phyloP scores from a whole-genome alignment of 208 protist genomes.

The Acanthamoeba royreba region DNA sequence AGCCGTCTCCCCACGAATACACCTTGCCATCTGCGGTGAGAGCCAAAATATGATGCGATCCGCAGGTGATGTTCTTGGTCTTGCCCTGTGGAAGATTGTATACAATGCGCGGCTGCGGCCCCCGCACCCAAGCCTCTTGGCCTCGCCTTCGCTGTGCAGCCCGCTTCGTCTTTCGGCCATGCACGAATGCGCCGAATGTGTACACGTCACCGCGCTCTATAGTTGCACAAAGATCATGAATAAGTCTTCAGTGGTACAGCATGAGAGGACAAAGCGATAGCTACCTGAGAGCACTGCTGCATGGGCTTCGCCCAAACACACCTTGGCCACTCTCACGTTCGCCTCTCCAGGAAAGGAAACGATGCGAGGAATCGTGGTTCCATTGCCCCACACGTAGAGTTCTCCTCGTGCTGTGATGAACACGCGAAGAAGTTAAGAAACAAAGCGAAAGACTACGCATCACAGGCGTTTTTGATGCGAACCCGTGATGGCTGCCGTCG shows the following conservation, averaged over 20 bases:
- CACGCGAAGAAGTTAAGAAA: too few relatives aligned
- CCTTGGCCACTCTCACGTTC: background rate
- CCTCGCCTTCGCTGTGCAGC: background rate
- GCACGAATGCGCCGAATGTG: constrained; percentile 1
- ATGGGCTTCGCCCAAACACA: background rate
- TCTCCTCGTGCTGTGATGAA: background rate
- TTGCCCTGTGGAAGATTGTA: background rate
- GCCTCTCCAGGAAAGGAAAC: constrained; percentile 6
- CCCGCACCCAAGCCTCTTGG: background rate
- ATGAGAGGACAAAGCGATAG: too few relatives aligned
- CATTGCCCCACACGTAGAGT: background rate
- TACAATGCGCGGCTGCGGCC: constrained; percentile 11
- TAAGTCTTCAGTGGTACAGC: background rate
- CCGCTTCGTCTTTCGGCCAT: constrained; percentile 13
- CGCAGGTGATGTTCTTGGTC: background rate
- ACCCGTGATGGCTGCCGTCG: background rate
- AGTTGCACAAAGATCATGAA: background rate
- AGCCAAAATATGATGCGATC: constrained; percentile 3
- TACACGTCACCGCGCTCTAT: constrained; percentile 8
- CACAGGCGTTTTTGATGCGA: too few relatives aligned
- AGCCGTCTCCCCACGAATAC: constrained; percentile 31
- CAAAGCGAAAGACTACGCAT: too few relatives aligned
- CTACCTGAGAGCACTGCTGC: background rate
- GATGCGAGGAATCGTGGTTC: background rate
- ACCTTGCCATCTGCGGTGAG: background rate